A percentile compares a stretch with the other conserved stretches of the same genome.
These are phyloP conservation scores for Ganoderma lucidum DNA, from an alignment of 1,284 basidiomycete genomes.

Conservation along the genomic window DNA sequence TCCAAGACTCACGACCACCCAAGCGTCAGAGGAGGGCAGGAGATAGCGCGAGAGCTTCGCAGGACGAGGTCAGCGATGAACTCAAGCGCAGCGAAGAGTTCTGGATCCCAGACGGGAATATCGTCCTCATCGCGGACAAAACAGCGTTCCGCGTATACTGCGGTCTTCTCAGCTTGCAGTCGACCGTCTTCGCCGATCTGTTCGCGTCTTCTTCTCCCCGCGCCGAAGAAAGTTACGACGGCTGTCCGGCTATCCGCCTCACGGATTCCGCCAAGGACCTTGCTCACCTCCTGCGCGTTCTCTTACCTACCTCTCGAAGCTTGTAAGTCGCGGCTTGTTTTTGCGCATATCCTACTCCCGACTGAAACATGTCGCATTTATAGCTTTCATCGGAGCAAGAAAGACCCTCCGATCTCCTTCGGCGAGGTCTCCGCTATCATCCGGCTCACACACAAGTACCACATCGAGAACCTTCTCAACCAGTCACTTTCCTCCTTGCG, in stretches of 20 bases:
- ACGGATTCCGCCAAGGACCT: constrained; percentile 15
- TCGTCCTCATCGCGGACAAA: constrained; percentile 61
- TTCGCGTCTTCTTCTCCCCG: constrained; percentile 15
- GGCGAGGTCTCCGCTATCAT: constrained; percentile 11
- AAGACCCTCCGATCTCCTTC: not conserved
- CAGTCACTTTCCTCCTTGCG: not conserved
- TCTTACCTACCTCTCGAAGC: constrained; percentile 1
- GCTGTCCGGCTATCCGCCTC: constrained; percentile 19
- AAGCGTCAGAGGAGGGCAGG: not conserved
- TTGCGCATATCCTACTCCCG: too few species aligned
- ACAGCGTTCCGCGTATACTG: constrained; percentile 74
- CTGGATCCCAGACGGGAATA: constrained; percentile 77
- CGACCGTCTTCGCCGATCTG: constrained; percentile 23
- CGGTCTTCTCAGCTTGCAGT: constrained; percentile 45
- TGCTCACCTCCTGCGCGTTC: constrained; percentile 6
- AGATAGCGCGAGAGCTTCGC: not conserved
- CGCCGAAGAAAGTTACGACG: constrained; percentile 9
- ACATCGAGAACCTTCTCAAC: constrained; percentile 2
- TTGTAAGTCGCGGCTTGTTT: not conserved
- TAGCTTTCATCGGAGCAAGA: not conserved
- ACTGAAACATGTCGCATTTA: not conserved
- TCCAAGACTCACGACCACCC: not conserved
- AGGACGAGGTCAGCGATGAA: not conserved
- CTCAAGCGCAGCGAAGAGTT: constrained; percentile 50
- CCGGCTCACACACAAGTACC: constrained; percentile 20